A percentile compares a stretch with the other conserved stretches of the same genome.
These are phyloP conservation scores for Alternaria brassicicola DNA, from an alignment of 2,329 filamentous ascomycete genomes.

Conservation along the genomic window DNA sequence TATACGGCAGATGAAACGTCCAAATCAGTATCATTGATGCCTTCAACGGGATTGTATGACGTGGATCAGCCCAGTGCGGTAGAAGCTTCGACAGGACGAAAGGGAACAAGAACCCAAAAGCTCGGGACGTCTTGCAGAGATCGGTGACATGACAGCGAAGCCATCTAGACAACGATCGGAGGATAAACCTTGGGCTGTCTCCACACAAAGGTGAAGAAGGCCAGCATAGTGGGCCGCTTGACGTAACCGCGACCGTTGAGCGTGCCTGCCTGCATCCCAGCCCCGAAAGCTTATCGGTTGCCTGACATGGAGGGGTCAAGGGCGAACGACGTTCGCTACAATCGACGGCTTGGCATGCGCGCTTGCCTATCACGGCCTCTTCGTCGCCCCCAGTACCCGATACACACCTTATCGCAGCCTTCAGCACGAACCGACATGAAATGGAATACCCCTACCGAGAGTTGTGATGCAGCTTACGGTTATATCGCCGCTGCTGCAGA, in stretches of 20 bases:
- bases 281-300: neutral
- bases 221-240: conserved; percentile 1
- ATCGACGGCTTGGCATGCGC: conserved; percentile 11
- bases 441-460: neutral
- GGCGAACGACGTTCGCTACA: conserved; percentile 20
- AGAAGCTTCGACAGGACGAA: neutral
- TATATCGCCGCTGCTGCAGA: neutral
- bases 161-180: neutral
- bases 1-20: neutral
- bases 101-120: neutral
- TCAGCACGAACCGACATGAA: neutral
- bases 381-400: neutral
- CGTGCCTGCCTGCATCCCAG: too few species aligned
- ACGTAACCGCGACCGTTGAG: neutral
- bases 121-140: neutral
- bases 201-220: neutral
- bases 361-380: conserved; percentile 7
- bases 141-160: neutral
- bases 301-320: neutral
- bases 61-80: neutral
- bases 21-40: neutral
- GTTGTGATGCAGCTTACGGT: neutral
- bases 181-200: neutral
- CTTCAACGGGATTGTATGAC: neutral
- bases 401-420: conserved; percentile 3